Percentiles rank a stretch among this genome's conserved stretches.
Evolutionary conservation across 257 asterid species (phyloP).

Genomic region (Solanum chilense): DNA sequence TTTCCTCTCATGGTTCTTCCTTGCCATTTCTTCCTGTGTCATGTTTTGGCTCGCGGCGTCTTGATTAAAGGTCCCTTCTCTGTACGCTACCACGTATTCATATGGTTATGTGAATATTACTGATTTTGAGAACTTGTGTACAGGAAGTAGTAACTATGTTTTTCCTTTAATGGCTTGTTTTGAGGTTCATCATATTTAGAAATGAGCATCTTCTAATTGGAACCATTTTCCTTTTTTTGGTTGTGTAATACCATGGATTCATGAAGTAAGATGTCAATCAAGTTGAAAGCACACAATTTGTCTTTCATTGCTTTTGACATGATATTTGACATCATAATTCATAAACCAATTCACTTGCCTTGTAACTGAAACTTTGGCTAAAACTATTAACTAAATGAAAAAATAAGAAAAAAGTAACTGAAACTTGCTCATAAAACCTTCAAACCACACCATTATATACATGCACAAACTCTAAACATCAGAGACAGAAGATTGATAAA

Average conservation of each 20-base stretch:
- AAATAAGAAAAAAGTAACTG: not conserved
- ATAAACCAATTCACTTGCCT: not conserved
- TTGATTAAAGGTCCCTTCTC: conserved; percentile 12
- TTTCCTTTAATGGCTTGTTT: not conserved
- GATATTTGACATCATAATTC: not conserved
- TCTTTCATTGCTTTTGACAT: not conserved
- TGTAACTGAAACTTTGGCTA: not conserved
- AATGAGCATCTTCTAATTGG: not conserved
- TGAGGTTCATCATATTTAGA: not conserved
- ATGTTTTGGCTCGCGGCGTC: conserved; percentile 85
- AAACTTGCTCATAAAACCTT: not conserved
- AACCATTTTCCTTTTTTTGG: not conserved
- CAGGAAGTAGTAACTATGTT: not conserved
- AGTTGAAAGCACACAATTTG: too few species aligned
- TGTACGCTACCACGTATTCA: not conserved
- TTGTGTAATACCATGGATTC: not conserved
- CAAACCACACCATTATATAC: not conserved
- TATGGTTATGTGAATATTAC: not conserved
- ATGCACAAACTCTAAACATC: not conserved
- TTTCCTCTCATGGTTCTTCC: conserved; percentile 69
- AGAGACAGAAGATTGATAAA: not conserved
- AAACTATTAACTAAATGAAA: not conserved
- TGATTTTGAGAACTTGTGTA: not conserved
- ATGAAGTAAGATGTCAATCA: not conserved
- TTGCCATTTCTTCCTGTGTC: conserved; percentile 64